Evolutionary conservation across 2,329 filamentous ascomycete species (phyloP), one percentile per base, ranked within the genome.

Genomic region (Diplodia seriata): DNA sequence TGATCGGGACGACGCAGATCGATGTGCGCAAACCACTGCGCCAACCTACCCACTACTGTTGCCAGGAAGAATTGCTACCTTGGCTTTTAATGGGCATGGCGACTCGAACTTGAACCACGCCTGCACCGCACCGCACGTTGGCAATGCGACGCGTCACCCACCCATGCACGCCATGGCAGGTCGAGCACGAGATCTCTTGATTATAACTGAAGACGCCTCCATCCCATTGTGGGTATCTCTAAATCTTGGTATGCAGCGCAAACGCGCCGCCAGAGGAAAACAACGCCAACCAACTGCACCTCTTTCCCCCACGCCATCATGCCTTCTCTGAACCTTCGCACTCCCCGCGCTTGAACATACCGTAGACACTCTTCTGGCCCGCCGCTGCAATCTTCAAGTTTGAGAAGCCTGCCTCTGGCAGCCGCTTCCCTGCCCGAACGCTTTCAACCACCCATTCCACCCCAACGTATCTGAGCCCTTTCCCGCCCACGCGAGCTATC

Each of bases 381-480:
- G 64, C 54, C 7, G 54, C 40, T 84, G 86, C 0, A 87, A 86
- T 88, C 23, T 55, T 62, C 71, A 91, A 76, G 53, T 83, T 85
- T 40, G 87, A 84, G 76, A 94, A 97, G 65, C 86, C 83, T 33
- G 89, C 85, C 80, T 97, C 94, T 0, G 91, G 84, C 51, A 96
- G 82, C 67, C 93, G 84, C 76, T 87, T 92, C 83, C 64, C 69
- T 31, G 43, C 57, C 31, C 50, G 36, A 7, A 66, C 54, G 55
- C 57, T 55, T 43, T 62, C 57, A n/a, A 64, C 33, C 8, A 57
- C 73, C 92, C 93, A 97, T 73, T 96, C 90, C 31, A 90, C 91
- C 63, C 85, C 87, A 66, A 97, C 90, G 77, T 91, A 94, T 80
- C 90, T 94, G 63, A 97, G 84, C 31, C 86, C 87, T 70, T 87